phyloP scores from a whole-genome alignment of 2,329 filamentous ascomycete genomes.

The Talaromyces islandicus region DNA sequence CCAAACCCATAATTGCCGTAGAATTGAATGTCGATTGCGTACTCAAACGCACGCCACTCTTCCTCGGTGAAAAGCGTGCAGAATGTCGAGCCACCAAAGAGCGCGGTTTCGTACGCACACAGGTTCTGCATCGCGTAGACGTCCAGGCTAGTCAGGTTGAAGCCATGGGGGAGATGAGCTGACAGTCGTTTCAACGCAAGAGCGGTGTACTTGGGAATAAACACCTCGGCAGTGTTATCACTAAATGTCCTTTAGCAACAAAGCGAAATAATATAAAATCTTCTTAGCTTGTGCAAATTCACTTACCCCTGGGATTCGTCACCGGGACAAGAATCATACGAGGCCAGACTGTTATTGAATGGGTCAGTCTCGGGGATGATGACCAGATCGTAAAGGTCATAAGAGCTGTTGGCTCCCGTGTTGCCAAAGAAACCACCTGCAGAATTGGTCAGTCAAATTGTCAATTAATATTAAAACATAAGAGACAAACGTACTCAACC shows the following conservation, averaged over 20 bases:
- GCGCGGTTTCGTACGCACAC: conserved; percentile 50
- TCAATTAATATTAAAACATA: conserved; percentile 10
- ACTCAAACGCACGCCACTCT: conserved; percentile 52
- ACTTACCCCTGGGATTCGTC: conserved; percentile 28
- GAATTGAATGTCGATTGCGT: conserved; percentile 48
- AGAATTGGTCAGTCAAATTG: conserved; percentile 18
- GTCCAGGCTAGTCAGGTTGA: conserved; percentile 46
- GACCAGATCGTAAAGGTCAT: conserved; percentile 36
- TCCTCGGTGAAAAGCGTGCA: conserved; percentile 50
- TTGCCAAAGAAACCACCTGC: conserved; percentile 27
- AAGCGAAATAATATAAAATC: no score
- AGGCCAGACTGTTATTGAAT: conserved; percentile 50
- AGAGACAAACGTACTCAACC: conserved; percentile 30
- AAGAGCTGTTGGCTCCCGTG: conserved; percentile 21
- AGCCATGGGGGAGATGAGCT: conserved; percentile 41
- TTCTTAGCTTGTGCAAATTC: no score
- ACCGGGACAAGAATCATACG: conserved; percentile 46
- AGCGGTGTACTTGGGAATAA: conserved; percentile 42
- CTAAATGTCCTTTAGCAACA: conserved; percentile 1
- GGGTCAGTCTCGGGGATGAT: conserved; percentile 46
- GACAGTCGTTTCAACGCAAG: conserved; percentile 43
- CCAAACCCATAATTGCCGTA: conserved; percentile 42
- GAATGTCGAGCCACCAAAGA: conserved; percentile 47
- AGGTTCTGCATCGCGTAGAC: conserved; percentile 48
- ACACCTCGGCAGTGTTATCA: conserved; percentile 28